phyloP scores from a whole-genome alignment of 1,139 yeast species.

The Debaryomyces sp. region DNA sequence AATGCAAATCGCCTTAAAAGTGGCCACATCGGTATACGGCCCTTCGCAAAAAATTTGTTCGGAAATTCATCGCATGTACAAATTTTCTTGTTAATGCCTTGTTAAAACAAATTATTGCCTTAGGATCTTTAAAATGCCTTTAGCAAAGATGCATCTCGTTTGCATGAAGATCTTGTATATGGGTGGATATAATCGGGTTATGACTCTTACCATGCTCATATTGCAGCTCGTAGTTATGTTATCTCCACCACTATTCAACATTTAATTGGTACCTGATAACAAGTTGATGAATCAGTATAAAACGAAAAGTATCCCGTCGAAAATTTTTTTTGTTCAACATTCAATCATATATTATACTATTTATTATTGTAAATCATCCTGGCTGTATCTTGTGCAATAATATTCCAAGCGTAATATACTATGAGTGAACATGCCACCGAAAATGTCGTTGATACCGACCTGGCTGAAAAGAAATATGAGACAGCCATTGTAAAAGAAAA shows the following conservation, averaged over 20 bases:
- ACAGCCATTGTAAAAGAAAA: not conserved
- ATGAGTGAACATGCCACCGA: not conserved
- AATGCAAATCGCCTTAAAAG: not conserved
- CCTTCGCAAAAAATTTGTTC: not conserved
- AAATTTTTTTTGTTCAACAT: not conserved
- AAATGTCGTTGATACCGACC: not conserved
- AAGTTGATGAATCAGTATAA: not conserved
- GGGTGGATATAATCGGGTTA: not conserved
- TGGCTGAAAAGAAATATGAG: not conserved
- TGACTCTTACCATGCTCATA: not conserved
- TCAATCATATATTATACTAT: not conserved
- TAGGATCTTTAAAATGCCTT: not conserved
- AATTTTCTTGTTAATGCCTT: not conserved
- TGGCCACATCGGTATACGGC: not conserved
- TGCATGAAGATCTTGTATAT: not conserved
- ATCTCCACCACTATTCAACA: slow-evolving; percentile 1
- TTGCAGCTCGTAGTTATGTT: not conserved
- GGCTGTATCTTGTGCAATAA: not conserved
- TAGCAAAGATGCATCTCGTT: not conserved
- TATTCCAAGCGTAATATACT: not conserved
- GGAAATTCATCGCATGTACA: not conserved
- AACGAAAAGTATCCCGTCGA: not conserved
- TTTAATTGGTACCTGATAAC: not conserved
- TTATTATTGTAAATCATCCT: not conserved
- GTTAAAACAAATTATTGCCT: not conserved